Conservation (phyloP, 2,329 filamentous ascomycete genomes). For the Ophiostoma fasciatum region DNA sequence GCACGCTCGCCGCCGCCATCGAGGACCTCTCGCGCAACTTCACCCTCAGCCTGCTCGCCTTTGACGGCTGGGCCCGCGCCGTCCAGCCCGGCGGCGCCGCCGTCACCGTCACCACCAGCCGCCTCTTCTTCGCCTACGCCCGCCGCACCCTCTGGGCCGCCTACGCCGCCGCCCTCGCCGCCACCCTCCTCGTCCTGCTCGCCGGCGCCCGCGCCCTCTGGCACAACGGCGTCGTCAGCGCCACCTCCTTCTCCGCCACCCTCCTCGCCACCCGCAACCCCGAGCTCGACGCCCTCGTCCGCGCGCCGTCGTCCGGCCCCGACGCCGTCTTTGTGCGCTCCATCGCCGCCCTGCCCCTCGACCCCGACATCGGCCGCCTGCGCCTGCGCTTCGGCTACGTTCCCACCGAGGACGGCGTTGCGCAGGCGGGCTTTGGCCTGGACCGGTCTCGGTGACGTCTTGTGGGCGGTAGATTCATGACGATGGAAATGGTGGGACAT, state of each 20-base stretch:
- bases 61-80: conserved; percentile 1
- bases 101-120: not conserved
- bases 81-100: not conserved
- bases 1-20: conserved; percentile 7
- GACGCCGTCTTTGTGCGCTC: not conserved
- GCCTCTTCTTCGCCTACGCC: conserved; percentile 4
- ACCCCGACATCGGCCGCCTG: not conserved
- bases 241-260: conserved; percentile 3
- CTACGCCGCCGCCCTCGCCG: conserved; percentile 57
- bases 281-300: not conserved
- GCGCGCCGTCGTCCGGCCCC: not conserved
- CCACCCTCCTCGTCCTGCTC: conserved; percentile 19
- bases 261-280: conserved; percentile 6
- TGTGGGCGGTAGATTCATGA: no score
- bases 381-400: conserved; percentile 5
- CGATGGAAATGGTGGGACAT: no score
- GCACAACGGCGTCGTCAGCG: conserved; percentile 17
- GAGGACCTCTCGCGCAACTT: conserved; percentile 9
- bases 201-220: conserved; percentile 23
- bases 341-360: not conserved
- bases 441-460: no score
- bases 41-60: conserved; percentile 6
- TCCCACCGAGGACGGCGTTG: not conserved
- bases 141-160: conserved; percentile 33
- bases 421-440: conserved; percentile 16